These are phyloP conservation scores for Acer negundo DNA, from an alignment of 345 rosid species.

Conservation along the genomic window DNA sequence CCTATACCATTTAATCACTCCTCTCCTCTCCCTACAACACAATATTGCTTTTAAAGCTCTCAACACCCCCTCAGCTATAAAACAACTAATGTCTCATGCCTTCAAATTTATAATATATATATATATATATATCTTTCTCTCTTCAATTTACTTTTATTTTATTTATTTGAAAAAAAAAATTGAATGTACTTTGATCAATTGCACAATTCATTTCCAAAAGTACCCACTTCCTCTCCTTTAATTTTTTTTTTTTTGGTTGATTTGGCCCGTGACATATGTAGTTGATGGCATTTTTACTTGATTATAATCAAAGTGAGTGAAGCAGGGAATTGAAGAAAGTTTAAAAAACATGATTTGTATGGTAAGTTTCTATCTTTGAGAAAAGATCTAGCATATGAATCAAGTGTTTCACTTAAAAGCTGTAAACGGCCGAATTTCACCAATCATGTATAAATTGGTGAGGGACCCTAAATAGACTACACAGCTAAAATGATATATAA, in stretches of 20 bases:
- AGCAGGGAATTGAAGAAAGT: not conserved
- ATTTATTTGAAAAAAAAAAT: not conserved
- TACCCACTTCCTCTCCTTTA: conserved; percentile 3
- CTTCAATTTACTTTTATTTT: not conserved
- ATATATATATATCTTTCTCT: conserved; percentile 6
- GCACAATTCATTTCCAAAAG: conserved; percentile 9
- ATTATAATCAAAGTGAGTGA: not conserved
- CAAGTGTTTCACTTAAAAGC: not conserved
- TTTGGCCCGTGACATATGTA: not conserved
- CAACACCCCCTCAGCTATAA: conserved; percentile 40
- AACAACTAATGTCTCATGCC: conserved; percentile 24
- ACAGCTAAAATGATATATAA: conserved; percentile 26
- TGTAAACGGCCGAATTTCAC: conserved; percentile 35
- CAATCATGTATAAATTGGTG: conserved; percentile 40
- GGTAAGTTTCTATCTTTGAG: conserved; percentile 19
- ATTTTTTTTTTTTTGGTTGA: not conserved
- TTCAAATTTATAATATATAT: conserved; percentile 27
- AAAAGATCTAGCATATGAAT: not conserved
- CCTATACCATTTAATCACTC: conserved; percentile 19
- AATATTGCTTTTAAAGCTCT: conserved; percentile 45
- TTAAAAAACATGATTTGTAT: not conserved
- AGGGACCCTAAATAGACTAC: conserved; percentile 42
- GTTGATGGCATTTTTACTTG: not conserved
- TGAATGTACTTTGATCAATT: not conserved
- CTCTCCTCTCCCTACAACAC: not conserved